phyloP scores from a whole-genome alignment of 2,329 filamentous ascomycete genomes.

The Sporothrix pseudoabietina region DNA sequence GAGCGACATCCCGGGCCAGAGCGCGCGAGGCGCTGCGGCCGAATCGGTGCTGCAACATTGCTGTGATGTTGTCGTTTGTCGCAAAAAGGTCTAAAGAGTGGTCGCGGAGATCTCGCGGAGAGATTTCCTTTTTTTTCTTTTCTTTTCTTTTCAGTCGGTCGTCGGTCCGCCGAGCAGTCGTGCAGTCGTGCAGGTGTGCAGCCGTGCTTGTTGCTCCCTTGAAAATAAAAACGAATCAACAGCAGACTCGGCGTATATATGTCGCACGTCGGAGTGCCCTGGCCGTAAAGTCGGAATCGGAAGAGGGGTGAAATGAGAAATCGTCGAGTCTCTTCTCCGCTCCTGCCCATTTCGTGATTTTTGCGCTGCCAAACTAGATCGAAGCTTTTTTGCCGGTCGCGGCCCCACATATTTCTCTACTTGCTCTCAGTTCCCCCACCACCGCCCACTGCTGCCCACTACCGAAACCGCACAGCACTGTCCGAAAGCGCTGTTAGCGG shows the following conservation, averaged over 20 bases:
- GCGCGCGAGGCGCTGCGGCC: slow-evolving; percentile 25
- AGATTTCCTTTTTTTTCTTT: background rate
- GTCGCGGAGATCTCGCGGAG: slow-evolving; percentile 15
- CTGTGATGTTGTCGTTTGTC: background rate
- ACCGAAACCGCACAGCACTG: background rate
- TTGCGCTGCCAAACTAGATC: background rate
- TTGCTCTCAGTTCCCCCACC: background rate
- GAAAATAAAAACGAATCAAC: background rate
- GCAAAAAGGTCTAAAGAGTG: background rate
- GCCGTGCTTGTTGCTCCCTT: background rate
- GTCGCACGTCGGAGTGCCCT: background rate
- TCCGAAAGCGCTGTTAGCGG: slow-evolving; percentile 14
- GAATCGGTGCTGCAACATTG: slow-evolving; percentile 26
- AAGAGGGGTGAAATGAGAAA: background rate
- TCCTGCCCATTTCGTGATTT: slow-evolving; percentile 13
- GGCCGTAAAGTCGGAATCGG: background rate
- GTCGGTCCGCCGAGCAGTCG: background rate
- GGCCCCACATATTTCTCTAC: slow-evolving; percentile 10
- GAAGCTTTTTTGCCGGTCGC: slow-evolving; percentile 15
- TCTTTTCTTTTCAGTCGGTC: background rate
- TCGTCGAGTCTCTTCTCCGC: background rate
- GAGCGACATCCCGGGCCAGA: slow-evolving; percentile 1
- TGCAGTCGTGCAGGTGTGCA: too few species aligned
- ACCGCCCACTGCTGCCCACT: background rate
- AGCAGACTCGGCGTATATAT: background rate